These are phyloP conservation scores for Malus hybrid DNA, from an alignment of 331 rosid genomes.

Conservation along the genomic window DNA sequence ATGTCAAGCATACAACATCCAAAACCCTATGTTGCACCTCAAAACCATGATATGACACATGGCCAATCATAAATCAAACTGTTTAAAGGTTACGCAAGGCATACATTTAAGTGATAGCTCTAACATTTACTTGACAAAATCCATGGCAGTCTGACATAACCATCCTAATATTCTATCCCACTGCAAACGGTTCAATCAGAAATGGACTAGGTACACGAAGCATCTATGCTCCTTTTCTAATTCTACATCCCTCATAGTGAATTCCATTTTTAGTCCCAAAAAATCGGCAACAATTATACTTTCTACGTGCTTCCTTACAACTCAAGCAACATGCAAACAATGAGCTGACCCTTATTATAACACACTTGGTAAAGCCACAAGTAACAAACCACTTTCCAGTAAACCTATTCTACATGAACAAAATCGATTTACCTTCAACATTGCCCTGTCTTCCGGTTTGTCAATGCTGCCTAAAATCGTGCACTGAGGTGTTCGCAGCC, in stretches of 20 bases:
- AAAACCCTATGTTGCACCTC: background rate
- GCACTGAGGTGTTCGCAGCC: constrained; percentile 79
- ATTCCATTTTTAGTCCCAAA: background rate
- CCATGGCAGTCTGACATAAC: background rate
- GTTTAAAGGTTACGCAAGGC: background rate
- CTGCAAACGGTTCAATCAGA: background rate
- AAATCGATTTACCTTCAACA: constrained; percentile 29
- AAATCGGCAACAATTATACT: background rate
- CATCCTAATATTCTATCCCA: background rate
- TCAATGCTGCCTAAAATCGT: constrained; percentile 68
- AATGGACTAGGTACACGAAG: background rate
- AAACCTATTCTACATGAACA: background rate
- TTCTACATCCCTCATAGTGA: background rate
- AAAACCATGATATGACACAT: background rate
- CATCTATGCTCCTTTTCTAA: background rate
- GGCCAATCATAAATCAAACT: background rate
- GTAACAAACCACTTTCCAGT: background rate
- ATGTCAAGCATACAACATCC: background rate
- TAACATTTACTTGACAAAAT: background rate
- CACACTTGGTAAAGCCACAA: background rate
- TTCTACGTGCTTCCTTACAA: background rate
- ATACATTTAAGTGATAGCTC: background rate
- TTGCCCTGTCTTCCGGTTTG: constrained; percentile 48
- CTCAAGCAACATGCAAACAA: background rate
- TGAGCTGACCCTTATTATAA: background rate